Percentiles rank a stretch among this genome's conserved stretches.
These are phyloP conservation scores for Raffaelea ambrosiae DNA, from an alignment of 2,329 filamentous ascomycete genomes.

Conservation along the genomic window DNA sequence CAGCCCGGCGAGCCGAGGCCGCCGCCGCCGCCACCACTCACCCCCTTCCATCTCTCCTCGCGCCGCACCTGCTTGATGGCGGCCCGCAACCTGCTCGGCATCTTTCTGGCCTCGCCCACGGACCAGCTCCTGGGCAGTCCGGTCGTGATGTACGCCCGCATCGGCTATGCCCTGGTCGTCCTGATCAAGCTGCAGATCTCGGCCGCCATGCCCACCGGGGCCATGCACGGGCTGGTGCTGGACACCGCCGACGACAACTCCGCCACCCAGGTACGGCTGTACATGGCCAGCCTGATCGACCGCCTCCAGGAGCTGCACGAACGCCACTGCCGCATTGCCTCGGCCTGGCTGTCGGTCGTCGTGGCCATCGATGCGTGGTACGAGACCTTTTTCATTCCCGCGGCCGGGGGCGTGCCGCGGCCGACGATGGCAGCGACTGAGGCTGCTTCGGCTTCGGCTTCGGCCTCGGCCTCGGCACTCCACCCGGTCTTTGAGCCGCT, in stretches of 20 bases:
- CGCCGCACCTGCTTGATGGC: slow-evolving; percentile 6
- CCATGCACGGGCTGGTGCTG: slow-evolving; percentile 5
- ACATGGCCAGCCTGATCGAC: slow-evolving; percentile 3
- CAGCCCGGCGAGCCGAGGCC: too few relatives aligned
- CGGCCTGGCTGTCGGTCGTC: slow-evolving; percentile 6
- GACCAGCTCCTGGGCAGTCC: slow-evolving; percentile 7
- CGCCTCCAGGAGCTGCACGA: background rate
- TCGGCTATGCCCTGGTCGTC: slow-evolving; percentile 9
- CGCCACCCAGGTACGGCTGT: slow-evolving; percentile 6
- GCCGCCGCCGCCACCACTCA: background rate
- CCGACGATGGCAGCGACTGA: background rate
- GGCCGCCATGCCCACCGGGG: slow-evolving; percentile 7
- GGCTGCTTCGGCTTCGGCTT: background rate
- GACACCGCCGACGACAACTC: slow-evolving; percentile 3
- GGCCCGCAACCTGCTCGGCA: slow-evolving; percentile 6
- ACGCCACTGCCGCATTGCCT: slow-evolving; percentile 1
- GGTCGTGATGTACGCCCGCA: slow-evolving; percentile 5
- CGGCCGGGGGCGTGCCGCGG: background rate
- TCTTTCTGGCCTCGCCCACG: slow-evolving; percentile 6
- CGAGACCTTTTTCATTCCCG: slow-evolving; percentile 6
- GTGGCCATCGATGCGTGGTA: slow-evolving; percentile 3
- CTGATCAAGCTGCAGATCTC: slow-evolving; percentile 11
- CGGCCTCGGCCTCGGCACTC: background rate
- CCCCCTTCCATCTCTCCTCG: slow-evolving; percentile 1
- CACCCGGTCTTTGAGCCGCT: slow-evolving; percentile 6